Percentiles rank a stretch among this genome's conserved stretches.
These are phyloP conservation scores for Luzula sylvatica DNA, from an alignment of 176 grass and related monocot genomes.

Conservation along the genomic window DNA sequence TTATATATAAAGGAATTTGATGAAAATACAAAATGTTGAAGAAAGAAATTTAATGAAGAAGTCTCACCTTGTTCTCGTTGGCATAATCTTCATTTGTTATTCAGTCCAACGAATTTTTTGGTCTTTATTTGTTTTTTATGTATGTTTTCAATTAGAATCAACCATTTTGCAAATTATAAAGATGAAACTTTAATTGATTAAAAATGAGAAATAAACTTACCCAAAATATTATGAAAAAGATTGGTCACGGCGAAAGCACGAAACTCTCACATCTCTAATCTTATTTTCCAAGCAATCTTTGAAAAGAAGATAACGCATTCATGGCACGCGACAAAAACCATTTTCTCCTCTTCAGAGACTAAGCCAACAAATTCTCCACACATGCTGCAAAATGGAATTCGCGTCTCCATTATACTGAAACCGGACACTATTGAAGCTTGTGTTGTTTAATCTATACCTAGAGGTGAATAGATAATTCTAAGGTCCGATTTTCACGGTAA, in stretches of 20 bases:
- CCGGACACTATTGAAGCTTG: background rate
- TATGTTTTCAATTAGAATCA: conserved; percentile 2
- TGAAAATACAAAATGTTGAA: conserved; percentile 4
- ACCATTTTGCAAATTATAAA: background rate
- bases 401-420: conserved; percentile 36
- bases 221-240: conserved; percentile 31
- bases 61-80: conserved; percentile 44
- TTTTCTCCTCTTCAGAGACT: conserved; percentile 5
- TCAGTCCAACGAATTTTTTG: conserved; percentile 35
- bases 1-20: background rate
- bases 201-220: conserved; percentile 14
- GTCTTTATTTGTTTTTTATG: conserved; percentile 27
- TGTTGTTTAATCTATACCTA: no score
- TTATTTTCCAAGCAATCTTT: conserved; percentile 74
- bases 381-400: conserved; percentile 39
- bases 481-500: no score
- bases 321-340: conserved; percentile 59
- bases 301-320: conserved; percentile 74
- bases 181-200: no score
- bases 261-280: conserved; percentile 45
- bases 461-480: no score
- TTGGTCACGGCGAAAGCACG: conserved; percentile 60
- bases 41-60: background rate
- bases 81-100: conserved; percentile 36
- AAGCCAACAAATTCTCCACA: conserved; percentile 58